Evolutionary conservation across 2,329 filamentous ascomycete species (phyloP).

Genomic region (Alternaria gaisen): DNA sequence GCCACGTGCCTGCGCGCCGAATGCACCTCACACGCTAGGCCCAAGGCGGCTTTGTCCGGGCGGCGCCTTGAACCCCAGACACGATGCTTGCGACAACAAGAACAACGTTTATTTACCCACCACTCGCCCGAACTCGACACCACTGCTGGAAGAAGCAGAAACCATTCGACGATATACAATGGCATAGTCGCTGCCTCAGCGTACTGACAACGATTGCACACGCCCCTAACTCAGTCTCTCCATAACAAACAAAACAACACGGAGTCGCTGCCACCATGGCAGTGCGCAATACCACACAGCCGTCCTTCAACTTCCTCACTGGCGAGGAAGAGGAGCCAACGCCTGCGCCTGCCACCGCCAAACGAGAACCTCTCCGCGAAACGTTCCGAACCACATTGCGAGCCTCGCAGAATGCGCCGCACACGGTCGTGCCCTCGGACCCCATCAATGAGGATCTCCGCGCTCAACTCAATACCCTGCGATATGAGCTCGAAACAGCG

Average conservation of each 20-base stretch:
- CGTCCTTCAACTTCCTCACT: slow-evolving; percentile 60
- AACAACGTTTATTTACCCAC: slow-evolving; percentile 4
- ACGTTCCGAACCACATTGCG: slow-evolving; percentile 53
- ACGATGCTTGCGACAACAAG: slow-evolving; percentile 18
- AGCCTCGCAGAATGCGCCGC: slow-evolving; percentile 52
- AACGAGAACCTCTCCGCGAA: slow-evolving; percentile 53
- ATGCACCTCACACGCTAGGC: slow-evolving; percentile 22
- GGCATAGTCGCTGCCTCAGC: neutral
- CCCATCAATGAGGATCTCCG: slow-evolving; percentile 78
- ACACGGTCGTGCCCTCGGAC: slow-evolving; percentile 52
- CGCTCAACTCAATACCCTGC: slow-evolving; percentile 85
- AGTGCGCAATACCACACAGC: slow-evolving; percentile 50
- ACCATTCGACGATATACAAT: neutral
- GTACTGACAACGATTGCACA: neutral
- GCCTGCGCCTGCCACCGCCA: slow-evolving; percentile 38
- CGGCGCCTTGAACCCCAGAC: slow-evolving; percentile 22
- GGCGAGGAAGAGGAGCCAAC: slow-evolving; percentile 49
- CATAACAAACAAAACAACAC: slow-evolving; percentile 27
- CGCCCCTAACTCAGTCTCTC: neutral
- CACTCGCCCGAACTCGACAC: neutral
- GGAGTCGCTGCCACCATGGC: slow-evolving; percentile 29
- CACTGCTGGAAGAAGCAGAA: neutral
- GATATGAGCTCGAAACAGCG: slow-evolving; percentile 85
- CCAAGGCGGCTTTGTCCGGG: slow-evolving; percentile 11
- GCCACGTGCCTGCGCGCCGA: slow-evolving; percentile 14